Conservation (phyloP, 2,329 filamentous ascomycete genomes). For the Chrysoporthe puriensis region DNA sequence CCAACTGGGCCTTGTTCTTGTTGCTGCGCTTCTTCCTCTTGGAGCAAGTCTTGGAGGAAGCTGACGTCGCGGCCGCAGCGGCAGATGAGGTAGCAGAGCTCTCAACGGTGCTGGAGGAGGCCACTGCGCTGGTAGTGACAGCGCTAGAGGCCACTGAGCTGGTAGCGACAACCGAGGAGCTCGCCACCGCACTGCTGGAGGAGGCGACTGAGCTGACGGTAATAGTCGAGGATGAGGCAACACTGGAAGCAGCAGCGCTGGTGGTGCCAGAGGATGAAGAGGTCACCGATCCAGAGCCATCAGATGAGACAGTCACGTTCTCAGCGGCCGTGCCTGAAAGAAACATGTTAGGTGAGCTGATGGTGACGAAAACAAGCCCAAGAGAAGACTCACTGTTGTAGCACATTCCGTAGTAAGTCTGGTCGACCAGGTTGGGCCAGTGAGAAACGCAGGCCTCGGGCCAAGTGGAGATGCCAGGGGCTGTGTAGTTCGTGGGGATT, state of each 20-base stretch:
- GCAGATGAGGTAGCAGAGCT: constrained; percentile 16
- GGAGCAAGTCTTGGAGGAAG: constrained; percentile 16
- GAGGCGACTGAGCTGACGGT: background rate
- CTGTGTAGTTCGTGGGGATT: constrained; percentile 38
- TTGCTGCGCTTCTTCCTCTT: constrained; percentile 17
- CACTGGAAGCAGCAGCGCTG: background rate
- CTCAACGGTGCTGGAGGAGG: constrained; percentile 11
- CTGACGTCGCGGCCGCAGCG: constrained; percentile 1
- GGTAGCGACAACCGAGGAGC: background rate
- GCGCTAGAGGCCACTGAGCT: background rate
- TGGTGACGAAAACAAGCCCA: background rate
- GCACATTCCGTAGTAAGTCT: constrained; percentile 27
- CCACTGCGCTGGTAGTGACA: background rate
- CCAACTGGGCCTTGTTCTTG: background rate
- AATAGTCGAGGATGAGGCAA: background rate
- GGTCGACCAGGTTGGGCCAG: constrained; percentile 42
- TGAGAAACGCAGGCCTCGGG: constrained; percentile 42
- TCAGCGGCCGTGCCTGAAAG: constrained; percentile 17
- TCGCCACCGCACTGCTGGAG: background rate
- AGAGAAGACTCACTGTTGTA: constrained; percentile 10
- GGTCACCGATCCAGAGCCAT: constrained; percentile 4
- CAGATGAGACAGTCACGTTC: constrained; percentile 18
- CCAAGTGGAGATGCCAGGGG: constrained; percentile 41
- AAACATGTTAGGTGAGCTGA: background rate
- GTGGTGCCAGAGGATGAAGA: constrained; percentile 9